These are phyloP conservation scores for Cymbidium sinense DNA, from an alignment of 106 monocot genomes.

Conservation along the genomic window DNA sequence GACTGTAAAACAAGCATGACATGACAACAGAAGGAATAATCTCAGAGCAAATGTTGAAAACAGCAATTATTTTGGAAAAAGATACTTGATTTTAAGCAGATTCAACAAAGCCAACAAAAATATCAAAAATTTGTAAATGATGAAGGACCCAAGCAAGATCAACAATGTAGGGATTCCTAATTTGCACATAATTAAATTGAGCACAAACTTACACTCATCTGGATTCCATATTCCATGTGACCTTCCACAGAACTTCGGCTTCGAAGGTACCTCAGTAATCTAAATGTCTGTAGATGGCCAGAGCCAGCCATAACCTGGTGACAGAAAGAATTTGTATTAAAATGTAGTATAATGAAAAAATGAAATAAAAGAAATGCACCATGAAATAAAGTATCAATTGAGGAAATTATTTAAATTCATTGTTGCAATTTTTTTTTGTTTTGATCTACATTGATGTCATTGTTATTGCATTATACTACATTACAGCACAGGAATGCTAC, in stretches of 20 bases:
- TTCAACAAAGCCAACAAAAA: background rate
- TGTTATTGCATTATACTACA: too few relatives aligned
- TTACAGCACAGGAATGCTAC: too few relatives aligned
- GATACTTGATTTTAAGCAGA: background rate
- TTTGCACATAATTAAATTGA: background rate
- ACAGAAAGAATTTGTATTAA: background rate
- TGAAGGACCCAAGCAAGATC: background rate
- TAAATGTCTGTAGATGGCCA: constrained; percentile 86
- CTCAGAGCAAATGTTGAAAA: background rate
- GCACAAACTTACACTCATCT: constrained; percentile 80
- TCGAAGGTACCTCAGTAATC: constrained; percentile 74
- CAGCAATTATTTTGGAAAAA: background rate
- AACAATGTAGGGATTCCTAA: background rate
- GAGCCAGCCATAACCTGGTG: constrained; percentile 94
- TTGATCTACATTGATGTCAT: too few relatives aligned
- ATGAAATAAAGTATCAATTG: constrained; percentile 1
- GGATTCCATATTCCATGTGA: constrained; percentile 81
- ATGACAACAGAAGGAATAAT: background rate
- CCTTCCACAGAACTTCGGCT: constrained; percentile 78
- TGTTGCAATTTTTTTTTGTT: too few relatives aligned
- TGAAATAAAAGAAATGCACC: background rate
- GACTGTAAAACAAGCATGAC: background rate
- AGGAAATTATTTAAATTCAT: too few relatives aligned
- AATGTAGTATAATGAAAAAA: background rate
- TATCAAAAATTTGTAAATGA: background rate